A percentile compares a stretch with the other conserved stretches of the same genome.
phyloP scores from a whole-genome alignment of 2,329 filamentous ascomycete species.

The Aspergillus sp. region DNA sequence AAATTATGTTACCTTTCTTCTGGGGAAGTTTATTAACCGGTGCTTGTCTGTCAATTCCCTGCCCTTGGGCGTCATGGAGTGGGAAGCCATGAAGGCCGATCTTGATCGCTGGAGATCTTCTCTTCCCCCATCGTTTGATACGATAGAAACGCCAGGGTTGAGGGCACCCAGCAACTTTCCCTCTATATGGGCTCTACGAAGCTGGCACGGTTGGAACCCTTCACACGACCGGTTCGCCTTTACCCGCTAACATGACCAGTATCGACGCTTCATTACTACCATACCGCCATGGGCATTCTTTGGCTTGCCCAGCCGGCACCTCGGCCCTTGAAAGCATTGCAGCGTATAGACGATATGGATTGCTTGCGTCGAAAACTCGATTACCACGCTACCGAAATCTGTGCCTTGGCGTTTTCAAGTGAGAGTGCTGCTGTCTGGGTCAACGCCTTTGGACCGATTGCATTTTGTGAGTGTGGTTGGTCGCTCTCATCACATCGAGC shows the following conservation, averaged over 20 bases:
- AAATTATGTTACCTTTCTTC: conserved; percentile 43
- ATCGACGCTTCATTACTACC: conserved; percentile 45
- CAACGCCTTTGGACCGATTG: conserved; percentile 51
- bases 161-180: conserved; percentile 31
- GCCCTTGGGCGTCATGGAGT: conserved; percentile 5
- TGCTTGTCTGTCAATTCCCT: conserved; percentile 24
- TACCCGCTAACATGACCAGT: conserved; percentile 26
- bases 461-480: conserved; percentile 41
- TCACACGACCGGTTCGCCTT: background rate
- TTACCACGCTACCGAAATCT: conserved; percentile 38
- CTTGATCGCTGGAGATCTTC: conserved; percentile 30
- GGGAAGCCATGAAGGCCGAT: conserved; percentile 16
- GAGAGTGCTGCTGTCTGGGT: conserved; percentile 45
- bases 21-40: conserved; percentile 46
- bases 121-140: conserved; percentile 30
- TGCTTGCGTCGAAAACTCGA: conserved; percentile 27
- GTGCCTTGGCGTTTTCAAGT: conserved; percentile 47
- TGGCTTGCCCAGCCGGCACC: conserved; percentile 13
- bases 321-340: conserved; percentile 14
- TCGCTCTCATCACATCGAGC: background rate
- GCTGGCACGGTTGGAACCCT: conserved; percentile 42
- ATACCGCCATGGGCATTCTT: conserved; percentile 38
- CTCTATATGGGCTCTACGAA: conserved; percentile 40
- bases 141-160: conserved; percentile 24
- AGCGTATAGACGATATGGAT: conserved; percentile 10